Conservation (phyloP, 257 asterid genomes). For the Nicotiana paniculata region DNA sequence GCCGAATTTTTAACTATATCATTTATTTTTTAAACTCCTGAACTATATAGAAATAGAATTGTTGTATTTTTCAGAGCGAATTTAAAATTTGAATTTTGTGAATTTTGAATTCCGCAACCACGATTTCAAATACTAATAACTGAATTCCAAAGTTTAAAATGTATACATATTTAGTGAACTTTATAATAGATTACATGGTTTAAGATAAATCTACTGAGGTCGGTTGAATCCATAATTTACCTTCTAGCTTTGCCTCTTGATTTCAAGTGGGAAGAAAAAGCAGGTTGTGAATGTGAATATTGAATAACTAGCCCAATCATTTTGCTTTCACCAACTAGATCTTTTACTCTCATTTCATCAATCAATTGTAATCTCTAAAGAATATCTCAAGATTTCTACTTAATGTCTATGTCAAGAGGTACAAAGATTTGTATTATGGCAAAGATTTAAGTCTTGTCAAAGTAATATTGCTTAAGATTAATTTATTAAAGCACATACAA, state of each 20-base stretch:
- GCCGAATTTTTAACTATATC: no score
- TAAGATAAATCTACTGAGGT: no score
- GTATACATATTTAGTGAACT: no score
- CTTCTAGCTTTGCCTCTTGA: no score
- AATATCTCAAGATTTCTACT: conserved; percentile 3
- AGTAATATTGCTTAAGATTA: neutral
- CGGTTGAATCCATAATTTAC: no score
- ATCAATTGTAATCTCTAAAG: conserved; percentile 1
- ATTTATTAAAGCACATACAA: neutral
- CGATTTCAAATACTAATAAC: no score
- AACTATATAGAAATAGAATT: no score
- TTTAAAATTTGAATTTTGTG: no score
- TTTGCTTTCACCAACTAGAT: conserved; percentile 40
- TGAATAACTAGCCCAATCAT: conserved; percentile 22
- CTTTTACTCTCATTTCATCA: conserved; percentile 6
- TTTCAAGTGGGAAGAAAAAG: neutral
- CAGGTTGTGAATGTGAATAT: conserved; percentile 15
- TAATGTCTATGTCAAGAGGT: neutral
- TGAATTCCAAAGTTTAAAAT: no score
- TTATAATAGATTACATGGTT: no score
- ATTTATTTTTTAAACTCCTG: accelerated
- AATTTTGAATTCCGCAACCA: no score
- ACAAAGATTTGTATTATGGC: neutral
- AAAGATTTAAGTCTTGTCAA: neutral
- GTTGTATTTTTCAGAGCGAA: no score